Evolutionary conservation across 495 filamentous ascomycete genomes (phyloP).

Genomic region (Talaromyces borbonicus): DNA sequence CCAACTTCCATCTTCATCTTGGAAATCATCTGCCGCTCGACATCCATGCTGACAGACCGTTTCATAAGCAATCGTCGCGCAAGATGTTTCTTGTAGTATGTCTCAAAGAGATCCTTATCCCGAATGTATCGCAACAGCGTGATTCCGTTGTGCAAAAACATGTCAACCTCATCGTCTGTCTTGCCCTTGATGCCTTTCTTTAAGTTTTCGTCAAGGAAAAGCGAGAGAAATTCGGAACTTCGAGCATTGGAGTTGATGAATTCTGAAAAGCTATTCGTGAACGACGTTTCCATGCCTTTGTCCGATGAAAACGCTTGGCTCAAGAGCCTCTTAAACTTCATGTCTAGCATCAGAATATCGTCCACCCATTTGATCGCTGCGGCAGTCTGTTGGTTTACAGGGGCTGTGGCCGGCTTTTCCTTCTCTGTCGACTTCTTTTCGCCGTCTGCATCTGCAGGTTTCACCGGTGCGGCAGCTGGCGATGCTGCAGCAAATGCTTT

Average conservation of each 20-base stretch:
- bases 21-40: constrained; percentile 89
- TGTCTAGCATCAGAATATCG: constrained; percentile 74
- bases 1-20: constrained; percentile 95
- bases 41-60: constrained; percentile 78
- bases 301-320: constrained; percentile 59
- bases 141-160: constrained; percentile 81
- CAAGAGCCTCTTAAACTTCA: constrained; percentile 80
- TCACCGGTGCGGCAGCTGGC: constrained; percentile 19
- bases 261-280: constrained; percentile 74
- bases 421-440: constrained; percentile 28
- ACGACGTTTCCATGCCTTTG: constrained; percentile 64
- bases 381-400: constrained; percentile 55
- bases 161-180: constrained; percentile 82
- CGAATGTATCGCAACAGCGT: constrained; percentile 73
- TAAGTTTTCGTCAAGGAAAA: constrained; percentile 95
- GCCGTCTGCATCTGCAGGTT: constrained; percentile 33
- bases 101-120: constrained; percentile 93
- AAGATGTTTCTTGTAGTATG: constrained; percentile 97
- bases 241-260: constrained; percentile 84
- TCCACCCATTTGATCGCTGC: constrained; percentile 94
- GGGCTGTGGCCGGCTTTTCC: constrained; percentile 26
- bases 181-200: constrained; percentile 90
- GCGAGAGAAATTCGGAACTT: constrained; percentile 83
- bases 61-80: constrained; percentile 75
- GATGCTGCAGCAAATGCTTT: constrained; percentile 15